phyloP scores from a whole-genome alignment of 768 basidiomycete genomes.

The Pleurotus djamor region DNA sequence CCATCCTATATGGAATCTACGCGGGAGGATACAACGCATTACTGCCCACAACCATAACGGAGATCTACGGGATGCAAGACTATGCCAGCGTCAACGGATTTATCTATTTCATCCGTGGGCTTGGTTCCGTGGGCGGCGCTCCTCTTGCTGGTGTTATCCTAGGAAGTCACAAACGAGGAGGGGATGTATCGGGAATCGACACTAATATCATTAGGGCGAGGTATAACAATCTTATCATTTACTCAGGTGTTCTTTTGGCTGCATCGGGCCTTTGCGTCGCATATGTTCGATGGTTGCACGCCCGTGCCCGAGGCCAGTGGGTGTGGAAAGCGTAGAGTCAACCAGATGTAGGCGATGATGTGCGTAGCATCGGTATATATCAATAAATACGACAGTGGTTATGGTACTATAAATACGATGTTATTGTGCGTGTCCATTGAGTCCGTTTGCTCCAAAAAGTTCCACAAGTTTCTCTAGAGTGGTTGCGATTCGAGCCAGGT shows the following conservation, averaged over 20 bases:
- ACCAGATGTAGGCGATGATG: background rate
- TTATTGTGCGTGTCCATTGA: background rate
- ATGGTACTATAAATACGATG: background rate
- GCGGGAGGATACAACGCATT: slow-evolving; percentile 41
- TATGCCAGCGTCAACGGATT: slow-evolving; percentile 32
- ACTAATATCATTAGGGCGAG: slow-evolving; percentile 17
- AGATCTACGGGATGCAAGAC: slow-evolving; percentile 33
- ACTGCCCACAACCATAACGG: slow-evolving; percentile 33
- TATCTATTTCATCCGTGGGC: slow-evolving; percentile 34
- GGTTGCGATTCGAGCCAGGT: slow-evolving; percentile 31
- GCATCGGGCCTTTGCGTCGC: slow-evolving; percentile 33
- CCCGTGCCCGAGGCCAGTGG: slow-evolving; percentile 35
- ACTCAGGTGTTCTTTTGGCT: slow-evolving; percentile 31
- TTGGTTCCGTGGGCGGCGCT: slow-evolving; percentile 32
- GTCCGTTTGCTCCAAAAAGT: slow-evolving; percentile 4
- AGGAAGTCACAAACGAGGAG: slow-evolving; percentile 27
- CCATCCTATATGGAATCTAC: slow-evolving; percentile 37
- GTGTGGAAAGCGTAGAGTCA: slow-evolving; percentile 32
- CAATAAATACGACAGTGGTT: background rate
- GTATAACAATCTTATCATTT: slow-evolving; percentile 35
- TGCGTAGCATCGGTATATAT: background rate
- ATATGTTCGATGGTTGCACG: slow-evolving; percentile 40
- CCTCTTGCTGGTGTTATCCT: slow-evolving; percentile 34
- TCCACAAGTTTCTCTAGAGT: slow-evolving; percentile 31
- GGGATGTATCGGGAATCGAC: slow-evolving; percentile 4